A percentile compares a stretch with the other conserved stretches of the same genome.
Evolutionary conservation across 257 asterid species (phyloP).

Genomic region (Prunella vulgaris): DNA sequence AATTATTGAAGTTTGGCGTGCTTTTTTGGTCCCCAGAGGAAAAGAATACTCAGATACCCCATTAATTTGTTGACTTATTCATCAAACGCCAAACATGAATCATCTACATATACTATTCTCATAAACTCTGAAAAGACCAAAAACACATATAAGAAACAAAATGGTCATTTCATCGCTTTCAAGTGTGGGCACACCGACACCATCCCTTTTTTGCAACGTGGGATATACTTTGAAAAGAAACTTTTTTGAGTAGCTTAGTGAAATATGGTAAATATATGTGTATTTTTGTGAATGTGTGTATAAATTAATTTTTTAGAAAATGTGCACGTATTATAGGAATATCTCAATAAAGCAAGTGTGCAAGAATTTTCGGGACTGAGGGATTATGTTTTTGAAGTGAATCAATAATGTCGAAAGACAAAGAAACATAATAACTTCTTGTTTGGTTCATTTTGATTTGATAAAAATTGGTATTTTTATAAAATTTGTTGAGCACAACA

Average conservation of each 20-base stretch:
- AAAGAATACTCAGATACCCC: background rate
- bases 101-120: background rate
- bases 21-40: background rate
- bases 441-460: background rate
- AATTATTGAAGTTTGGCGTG: background rate
- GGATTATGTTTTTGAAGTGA: background rate
- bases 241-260: too few relatives aligned
- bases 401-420: background rate
- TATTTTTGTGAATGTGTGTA: too few relatives aligned
- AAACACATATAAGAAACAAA: background rate
- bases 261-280: too few relatives aligned
- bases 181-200: background rate
- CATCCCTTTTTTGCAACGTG: background rate
- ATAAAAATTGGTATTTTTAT: too few relatives aligned
- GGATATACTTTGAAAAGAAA: background rate
- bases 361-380: too few relatives aligned
- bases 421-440: too few relatives aligned
- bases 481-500: background rate
- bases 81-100: constrained; percentile 5
- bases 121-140: background rate
- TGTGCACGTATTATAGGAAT: too few relatives aligned
- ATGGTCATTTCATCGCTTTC: background rate
- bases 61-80: constrained; percentile 12
- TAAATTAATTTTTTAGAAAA: too few relatives aligned
- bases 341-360: too few relatives aligned